A percentile compares a stretch with the other conserved stretches of the same genome.
phyloP scores from a whole-genome alignment of 2,329 filamentous ascomycete genomes.

The Beauveria medogensis region DNA sequence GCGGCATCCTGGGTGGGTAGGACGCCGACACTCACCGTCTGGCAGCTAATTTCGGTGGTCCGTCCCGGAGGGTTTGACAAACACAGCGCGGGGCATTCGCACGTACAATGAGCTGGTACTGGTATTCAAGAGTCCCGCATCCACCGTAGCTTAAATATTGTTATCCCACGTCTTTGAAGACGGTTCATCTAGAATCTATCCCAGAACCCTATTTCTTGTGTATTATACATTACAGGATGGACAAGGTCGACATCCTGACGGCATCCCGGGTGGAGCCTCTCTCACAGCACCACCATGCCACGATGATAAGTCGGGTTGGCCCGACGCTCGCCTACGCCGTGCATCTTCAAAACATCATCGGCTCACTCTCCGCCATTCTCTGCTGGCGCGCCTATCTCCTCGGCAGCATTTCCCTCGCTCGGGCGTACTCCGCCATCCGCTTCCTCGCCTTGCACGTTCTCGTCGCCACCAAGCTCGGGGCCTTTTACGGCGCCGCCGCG shows the following conservation, averaged over 20 bases:
- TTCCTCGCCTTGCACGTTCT: constrained; percentile 21
- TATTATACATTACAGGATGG: constrained; percentile 18
- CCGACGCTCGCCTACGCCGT: constrained; percentile 27
- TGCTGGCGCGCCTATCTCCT: constrained; percentile 24
- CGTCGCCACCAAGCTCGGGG: constrained; percentile 22
- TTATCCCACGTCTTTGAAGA: background rate
- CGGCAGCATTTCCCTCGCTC: constrained; percentile 20
- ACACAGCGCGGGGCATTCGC: background rate
- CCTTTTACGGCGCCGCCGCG: constrained; percentile 21
- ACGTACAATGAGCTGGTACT: background rate
- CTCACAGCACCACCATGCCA: background rate
- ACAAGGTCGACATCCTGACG: constrained; percentile 30
- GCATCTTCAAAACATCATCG: constrained; percentile 27
- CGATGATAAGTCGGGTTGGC: constrained; percentile 23
- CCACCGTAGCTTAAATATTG: background rate
- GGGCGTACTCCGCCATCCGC: constrained; percentile 18
- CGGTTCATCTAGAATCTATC: background rate
- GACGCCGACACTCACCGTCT: background rate
- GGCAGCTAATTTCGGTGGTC: background rate
- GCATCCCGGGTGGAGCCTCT: constrained; percentile 26
- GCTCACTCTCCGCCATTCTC: constrained; percentile 23
- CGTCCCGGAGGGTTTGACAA: background rate
- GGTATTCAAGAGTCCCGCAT: background rate
- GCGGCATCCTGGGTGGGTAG: constrained; percentile 9
- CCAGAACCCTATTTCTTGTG: background rate